phyloP scores from a whole-genome alignment of 1,284 basidiomycete genomes.

The Tremellales sp. region DNA sequence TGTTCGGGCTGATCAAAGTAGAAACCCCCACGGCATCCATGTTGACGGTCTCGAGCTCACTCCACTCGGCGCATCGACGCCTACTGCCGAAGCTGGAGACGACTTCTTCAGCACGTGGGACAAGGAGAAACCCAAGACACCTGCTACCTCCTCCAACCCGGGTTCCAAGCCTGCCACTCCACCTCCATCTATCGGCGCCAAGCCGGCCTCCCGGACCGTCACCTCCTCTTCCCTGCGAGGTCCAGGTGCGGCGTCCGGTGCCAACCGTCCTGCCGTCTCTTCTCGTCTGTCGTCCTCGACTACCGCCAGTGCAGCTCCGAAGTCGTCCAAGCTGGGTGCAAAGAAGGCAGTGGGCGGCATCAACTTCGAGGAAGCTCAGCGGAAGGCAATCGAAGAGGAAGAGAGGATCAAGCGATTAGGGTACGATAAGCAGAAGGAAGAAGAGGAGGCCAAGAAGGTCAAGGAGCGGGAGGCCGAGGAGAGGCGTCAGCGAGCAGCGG shows the following conservation, averaged over 20 bases:
- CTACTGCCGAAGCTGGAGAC: conserved; percentile 58
- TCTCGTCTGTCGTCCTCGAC: conserved; percentile 35
- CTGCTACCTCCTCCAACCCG: conserved; percentile 29
- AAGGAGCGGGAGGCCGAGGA: conserved; percentile 56
- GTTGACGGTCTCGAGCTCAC: conserved; percentile 65
- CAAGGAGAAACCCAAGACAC: conserved; percentile 57
- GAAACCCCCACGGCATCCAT: conserved; percentile 69
- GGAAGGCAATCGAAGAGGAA: conserved; percentile 80
- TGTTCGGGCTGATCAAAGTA: conserved; percentile 36
- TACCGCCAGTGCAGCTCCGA: conserved; percentile 48
- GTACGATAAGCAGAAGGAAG: conserved; percentile 77
- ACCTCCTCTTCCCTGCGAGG: conserved; percentile 50
- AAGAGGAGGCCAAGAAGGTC: conserved; percentile 53
- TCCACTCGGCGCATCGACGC: conserved; percentile 50
- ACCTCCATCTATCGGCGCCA: conserved; percentile 41
- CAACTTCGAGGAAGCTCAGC: conserved; percentile 87
- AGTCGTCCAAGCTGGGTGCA: conserved; percentile 69
- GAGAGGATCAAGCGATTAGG: conserved; percentile 83
- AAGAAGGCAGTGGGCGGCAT: conserved; percentile 71
- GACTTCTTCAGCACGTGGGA: conserved; percentile 98
- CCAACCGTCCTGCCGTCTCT: conserved; percentile 54
- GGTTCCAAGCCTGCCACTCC: conserved; percentile 20
- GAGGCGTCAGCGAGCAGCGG: conserved; percentile 53
- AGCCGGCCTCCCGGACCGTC: conserved; percentile 46
- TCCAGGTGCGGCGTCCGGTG: conserved; percentile 50